Evolutionary conservation across 2,329 filamentous ascomycete genomes (phyloP), one percentile per base, ranked within the genome.

Genomic region (Cladophialophora chaetospira): DNA sequence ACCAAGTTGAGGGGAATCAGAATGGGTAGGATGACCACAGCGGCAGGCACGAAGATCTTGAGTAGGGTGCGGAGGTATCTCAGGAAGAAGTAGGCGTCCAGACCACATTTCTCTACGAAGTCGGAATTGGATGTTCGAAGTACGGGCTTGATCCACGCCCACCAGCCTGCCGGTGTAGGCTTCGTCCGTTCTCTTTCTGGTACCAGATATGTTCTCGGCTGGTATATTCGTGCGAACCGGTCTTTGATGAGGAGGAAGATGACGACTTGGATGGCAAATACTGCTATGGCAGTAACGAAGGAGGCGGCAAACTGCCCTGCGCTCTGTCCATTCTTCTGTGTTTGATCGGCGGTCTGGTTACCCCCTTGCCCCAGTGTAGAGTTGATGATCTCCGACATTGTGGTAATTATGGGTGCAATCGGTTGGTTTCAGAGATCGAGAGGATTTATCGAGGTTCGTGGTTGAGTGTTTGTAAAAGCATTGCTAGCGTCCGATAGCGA

Each of bases 81-180:
- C 1, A 99, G 80, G 72, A 99, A 99, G 77, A 97, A 96, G 75
- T 96, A 99, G 68, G 93, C 91, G 70, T 99, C 94, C 8, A 99
- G 82, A 15, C 94, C 94, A 65, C 93, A 97, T 73, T 97, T 96
- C 51, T 93, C 88, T 67, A 99, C 96, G 65, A 99, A 85, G 65
- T 96, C 90, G 10, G 89, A 89, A 82, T 78, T 84, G 72, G 75
- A 89, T 75, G 76, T 86, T 72, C 75, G 89, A 79, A 79, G 96
- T 63, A 77, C 79, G 3, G 81, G 79, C 11, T 70, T 68, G 46
- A 82, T 72, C 82, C 82, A 84, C 65, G 70, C 72, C 56, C 79
- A 76, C 23, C 81, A 77, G 70, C 72, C 82, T 69, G 65, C 74
- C 0, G 88, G 88, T 1, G 90, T 89, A 1, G 88, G 77, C n/a